Base-by-base conservation (phyloP, 2,329 filamentous ascomycete species). In the Teratosphaeriaceae sp. region DNA sequence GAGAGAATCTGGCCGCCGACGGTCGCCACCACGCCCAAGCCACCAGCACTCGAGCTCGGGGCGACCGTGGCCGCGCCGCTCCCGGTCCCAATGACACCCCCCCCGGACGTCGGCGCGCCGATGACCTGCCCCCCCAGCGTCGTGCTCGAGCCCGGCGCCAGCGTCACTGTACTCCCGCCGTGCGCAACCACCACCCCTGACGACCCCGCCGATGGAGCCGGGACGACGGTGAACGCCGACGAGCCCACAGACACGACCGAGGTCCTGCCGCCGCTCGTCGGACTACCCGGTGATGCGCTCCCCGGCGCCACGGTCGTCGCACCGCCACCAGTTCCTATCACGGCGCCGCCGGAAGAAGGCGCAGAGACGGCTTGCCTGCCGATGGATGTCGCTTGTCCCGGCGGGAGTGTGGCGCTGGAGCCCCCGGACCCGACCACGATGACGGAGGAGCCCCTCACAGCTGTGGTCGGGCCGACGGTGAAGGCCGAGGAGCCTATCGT, bases 11-110 rank as follows among this genome's bases (percentile, higher is more conserved):
- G 24, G 11, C 38, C 38, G 4, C 5, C 37, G 8, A 27, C 37
- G 3, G 37, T 30, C 13, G 26, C 37, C 5, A 39, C 15, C 8
- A 24, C 35, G 15, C 4, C 7, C 20, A 23, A 29, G 13, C 21
- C 22, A 11, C 5, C 3, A 8, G 9, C 31, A 12, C 15, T 34
- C 5, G 15, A 19, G 5, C 5, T 18, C 3, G 31, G n/a, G 15
- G 18, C 3, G 4, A 37, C 34, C 11, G 34, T 37, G 6, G 34
- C 15, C 34, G 20, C 34, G 9, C 5, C 21, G 34, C 34, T 37
- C 5, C 37, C 37, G 23, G 11, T 39, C 5, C 37, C 37, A 16
- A 39, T 39, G 5, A 39, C 23, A 26, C 11, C 23, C n/a, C 37
- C 37, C 9, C 37, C 37, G 5, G 21, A 24, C 20, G 37, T 8